Conservation (phyloP, 352 stramenopile species). For the Globisporangium heterothallicum region DNA sequence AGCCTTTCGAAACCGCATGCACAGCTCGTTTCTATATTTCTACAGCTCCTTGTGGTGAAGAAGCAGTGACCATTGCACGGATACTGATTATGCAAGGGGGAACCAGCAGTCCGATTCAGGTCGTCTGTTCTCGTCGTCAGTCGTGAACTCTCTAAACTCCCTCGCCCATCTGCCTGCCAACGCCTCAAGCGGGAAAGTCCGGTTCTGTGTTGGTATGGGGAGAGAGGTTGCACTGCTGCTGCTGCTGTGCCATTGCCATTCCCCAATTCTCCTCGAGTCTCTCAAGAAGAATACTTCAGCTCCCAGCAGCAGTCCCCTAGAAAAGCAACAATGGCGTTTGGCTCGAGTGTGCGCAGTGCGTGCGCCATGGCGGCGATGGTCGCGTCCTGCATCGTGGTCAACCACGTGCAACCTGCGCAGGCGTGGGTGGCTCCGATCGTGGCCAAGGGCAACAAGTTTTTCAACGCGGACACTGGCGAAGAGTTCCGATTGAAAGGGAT, state of each 20-base stretch:
- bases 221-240: too few species aligned
- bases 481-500: conserved; percentile 74
- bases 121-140: too few species aligned
- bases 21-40: too few species aligned
- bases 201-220: too few species aligned
- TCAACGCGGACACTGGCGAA: conserved; percentile 52
- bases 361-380: conserved; percentile 2
- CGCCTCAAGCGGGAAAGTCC: too few species aligned
- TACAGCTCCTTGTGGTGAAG: too few species aligned
- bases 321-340: conserved; percentile 5
- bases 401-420: conserved; percentile 6
- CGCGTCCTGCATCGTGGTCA: neutral
- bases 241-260: neutral
- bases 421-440: conserved; percentile 52
- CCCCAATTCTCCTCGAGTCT: neutral
- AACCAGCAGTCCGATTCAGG: too few species aligned
- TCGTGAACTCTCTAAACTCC: too few species aligned
- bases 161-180: too few species aligned
- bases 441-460: conserved; percentile 80
- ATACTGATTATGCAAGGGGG: too few species aligned
- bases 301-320: neutral
- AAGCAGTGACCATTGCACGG: too few species aligned
- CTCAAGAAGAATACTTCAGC: neutral
- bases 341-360: conserved; percentile 1
- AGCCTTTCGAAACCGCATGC: too few species aligned